Evolutionary conservation across 495 filamentous ascomycete species (phyloP).

Genomic region (Tuber indicum): DNA sequence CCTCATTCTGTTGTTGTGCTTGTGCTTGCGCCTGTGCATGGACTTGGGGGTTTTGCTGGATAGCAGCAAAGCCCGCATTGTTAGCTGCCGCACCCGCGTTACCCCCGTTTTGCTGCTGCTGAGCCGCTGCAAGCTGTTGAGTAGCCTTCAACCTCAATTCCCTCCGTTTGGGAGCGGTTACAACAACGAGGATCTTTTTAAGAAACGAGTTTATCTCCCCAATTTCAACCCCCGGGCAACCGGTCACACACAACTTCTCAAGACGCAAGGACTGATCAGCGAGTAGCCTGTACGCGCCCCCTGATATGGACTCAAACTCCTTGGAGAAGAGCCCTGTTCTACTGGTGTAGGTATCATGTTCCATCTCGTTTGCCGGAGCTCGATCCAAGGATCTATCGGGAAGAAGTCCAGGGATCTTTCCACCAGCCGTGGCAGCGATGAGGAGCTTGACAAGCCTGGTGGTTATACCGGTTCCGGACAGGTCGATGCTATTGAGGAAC

Average conservation of each 20-base stretch:
- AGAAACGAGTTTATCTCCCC: conserved; percentile 34
- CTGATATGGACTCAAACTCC: conserved; percentile 32
- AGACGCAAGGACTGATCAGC: conserved; percentile 38
- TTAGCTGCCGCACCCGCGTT: conserved; percentile 15
- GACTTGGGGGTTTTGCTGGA: conserved; percentile 19
- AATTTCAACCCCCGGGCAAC: conserved; percentile 33
- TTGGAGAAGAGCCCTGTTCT: conserved; percentile 25
- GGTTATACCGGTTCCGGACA: conserved; percentile 36
- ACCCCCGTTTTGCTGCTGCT: conserved; percentile 16
- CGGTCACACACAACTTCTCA: conserved; percentile 30
- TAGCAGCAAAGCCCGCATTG: conserved; percentile 10
- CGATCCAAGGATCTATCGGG: conserved; percentile 30
- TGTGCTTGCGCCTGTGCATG: conserved; percentile 13
- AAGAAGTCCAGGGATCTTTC: conserved; percentile 30
- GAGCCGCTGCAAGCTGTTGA: conserved; percentile 25
- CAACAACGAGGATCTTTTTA: conserved; percentile 33
- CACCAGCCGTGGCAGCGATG: conserved; percentile 36
- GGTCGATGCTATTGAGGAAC: conserved; percentile 30
- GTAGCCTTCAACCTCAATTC: conserved; percentile 34
- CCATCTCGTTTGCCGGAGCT: conserved; percentile 14
- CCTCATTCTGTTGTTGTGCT: conserved; percentile 28
- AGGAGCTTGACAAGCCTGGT: conserved; percentile 34
- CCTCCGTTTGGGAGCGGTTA: conserved; percentile 35
- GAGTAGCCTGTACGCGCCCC: conserved; percentile 33
- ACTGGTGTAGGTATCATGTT: neutral